Base-by-base conservation (phyloP, 768 basidiomycete species). In the Lyophyllum atratum region DNA sequence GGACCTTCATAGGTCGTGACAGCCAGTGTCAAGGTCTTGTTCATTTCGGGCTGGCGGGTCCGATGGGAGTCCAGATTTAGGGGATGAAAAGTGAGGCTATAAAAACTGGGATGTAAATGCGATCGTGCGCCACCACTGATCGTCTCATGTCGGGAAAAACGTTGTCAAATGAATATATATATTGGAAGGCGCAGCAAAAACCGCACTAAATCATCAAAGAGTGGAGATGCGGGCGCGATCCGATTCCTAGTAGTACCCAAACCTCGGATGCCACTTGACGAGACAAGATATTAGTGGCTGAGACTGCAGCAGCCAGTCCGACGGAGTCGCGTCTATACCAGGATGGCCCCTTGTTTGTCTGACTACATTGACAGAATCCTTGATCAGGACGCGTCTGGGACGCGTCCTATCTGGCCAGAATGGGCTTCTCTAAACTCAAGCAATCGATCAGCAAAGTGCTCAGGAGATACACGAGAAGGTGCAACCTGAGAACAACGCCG, bases 121-220 rank as follows among this genome's bases (percentile, higher is more conserved):
- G 52, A 53, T 51, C 29, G 42, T 53, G 52, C 52, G 43, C 43
- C 52, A 53, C 52, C 26, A 17, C 43, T 42, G 50, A 51, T 51
- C 50, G 40, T 40, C 15, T 22, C 31, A 34, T 33, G 25, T 24
- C 21, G 24, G 37, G 42, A 5, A 17, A 34, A 9, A 7, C 19
- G 17, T 8, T n/a, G 45, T 25, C 14, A 25, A 15, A 14, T 3
- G 6, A 29, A 48, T 47, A n/a, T n/a, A n/a, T n/a, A n/a, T 17
- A 1, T 48, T 11, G 10, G 6, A 24, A 39, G 33, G 2, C 12
- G 28, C 19, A 49, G 31, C 9, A 15, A 37, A 28, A 33, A 11
- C 10, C 12, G 49, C n/a, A 9, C 22, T 49, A 33, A 11, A 8
- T 14, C 7, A 49, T 9, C 34, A 49, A 49, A 2, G n/a, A 40